Base-by-base conservation (phyloP, 768 basidiomycete genomes). In the Rickenella mellea region DNA sequence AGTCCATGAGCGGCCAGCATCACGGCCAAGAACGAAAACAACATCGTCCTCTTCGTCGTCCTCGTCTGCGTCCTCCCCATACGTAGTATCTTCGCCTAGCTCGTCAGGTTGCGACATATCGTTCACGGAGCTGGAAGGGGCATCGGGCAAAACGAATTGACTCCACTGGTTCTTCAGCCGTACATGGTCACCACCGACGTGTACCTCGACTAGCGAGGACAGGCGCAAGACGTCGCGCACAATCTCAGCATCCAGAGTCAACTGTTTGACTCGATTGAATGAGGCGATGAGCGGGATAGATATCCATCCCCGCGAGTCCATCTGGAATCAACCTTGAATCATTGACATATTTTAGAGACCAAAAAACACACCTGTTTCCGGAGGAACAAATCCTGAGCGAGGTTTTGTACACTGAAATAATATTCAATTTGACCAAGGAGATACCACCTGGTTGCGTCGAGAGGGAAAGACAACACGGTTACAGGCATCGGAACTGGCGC, bases 231-330 rank as follows among this genome's bases (percentile, higher is more conserved):
- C 80, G 25, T 90, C 86, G 37, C 65, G 66, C 31, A 94, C 83
- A 29, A 85, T 62, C 20, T 72, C 64, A 17, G 58, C 47, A 39
- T 81, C 74, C 39, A 54, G 19, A 6, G 88, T 88, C 42, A 93
- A 60, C 37, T 68, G 69, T 52, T 69, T 73, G 42, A 94, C 74
- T 30, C 92, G 82, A 53, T 86, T 88, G 70, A 96, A 97, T 9
- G 87, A 86, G 1, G 88, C 83, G 43, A 97, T 71, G 40, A 91
- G 65, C 11, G 73, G 51, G 35, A 93, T 83, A 9, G 82, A 74
- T 39, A 97, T 80, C 88, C 88, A 97, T 8, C 92, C 92, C 43
- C 73, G 66, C 4, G 74, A 68, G 58, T 96, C 90, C 92, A 97
- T 93, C 91, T 94, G 21, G 29, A 29, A 27, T 50, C 27, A 49